phyloP scores from a whole-genome alignment of 1,284 basidiomycete genomes.

The Ceratobasidium sp. region DNA sequence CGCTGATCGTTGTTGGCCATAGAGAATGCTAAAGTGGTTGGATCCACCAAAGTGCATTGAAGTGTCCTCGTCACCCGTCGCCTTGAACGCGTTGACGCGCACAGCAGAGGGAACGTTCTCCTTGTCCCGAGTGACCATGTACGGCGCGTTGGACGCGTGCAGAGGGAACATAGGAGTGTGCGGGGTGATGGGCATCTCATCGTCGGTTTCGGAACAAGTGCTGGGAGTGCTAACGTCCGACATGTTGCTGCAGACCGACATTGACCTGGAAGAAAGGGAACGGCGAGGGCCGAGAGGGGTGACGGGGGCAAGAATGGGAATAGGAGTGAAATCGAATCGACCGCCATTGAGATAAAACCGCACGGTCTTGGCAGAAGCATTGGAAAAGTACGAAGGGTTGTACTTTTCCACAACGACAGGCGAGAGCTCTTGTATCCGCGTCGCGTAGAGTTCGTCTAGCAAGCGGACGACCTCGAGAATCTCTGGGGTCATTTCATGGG shows the following conservation, averaged over 20 bases:
- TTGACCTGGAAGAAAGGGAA: conserved; percentile 26
- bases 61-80: conserved; percentile 32
- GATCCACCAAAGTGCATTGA: conserved; percentile 34
- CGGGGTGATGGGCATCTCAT: conserved; percentile 70
- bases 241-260: conserved; percentile 32
- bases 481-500: conserved; percentile 50
- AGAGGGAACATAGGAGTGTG: conserved; percentile 64
- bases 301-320: conserved; percentile 59
- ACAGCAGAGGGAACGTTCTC: conserved; percentile 67
- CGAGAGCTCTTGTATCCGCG: conserved; percentile 87
- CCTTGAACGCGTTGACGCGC: conserved; percentile 32
- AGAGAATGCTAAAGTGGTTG: conserved; percentile 33
- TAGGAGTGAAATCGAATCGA: conserved; percentile 48
- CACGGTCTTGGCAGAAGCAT: conserved; percentile 89
- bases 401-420: conserved; percentile 97
- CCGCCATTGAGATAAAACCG: conserved; percentile 77
- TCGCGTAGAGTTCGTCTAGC: conserved; percentile 84
- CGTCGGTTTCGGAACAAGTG: conserved; percentile 37
- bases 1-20: conserved; percentile 37
- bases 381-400: conserved; percentile 92
- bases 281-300: conserved; percentile 75
- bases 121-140: conserved; percentile 68
- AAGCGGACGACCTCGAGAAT: conserved; percentile 72
- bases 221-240: conserved; percentile 38
- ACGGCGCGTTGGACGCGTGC: conserved; percentile 60